Percentiles rank a stretch among this genome's conserved stretches.
phyloP scores from a whole-genome alignment of 345 rosid species.

The Cardamine resedifolia region DNA sequence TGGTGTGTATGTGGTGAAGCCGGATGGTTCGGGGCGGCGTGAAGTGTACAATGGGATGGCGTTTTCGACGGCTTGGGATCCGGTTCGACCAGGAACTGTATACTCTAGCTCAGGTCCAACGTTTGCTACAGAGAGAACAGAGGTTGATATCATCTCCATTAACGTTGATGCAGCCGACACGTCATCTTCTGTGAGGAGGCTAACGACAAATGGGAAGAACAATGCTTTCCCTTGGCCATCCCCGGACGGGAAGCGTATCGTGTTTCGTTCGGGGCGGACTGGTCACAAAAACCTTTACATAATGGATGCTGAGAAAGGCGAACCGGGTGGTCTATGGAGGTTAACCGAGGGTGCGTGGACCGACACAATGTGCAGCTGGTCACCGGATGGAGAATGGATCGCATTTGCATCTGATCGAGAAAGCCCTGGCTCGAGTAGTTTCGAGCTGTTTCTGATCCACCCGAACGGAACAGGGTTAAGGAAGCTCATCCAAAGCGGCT shows the following conservation, averaged over 20 bases:
- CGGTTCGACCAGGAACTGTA: slow-evolving; percentile 56
- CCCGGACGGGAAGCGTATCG: slow-evolving; percentile 76
- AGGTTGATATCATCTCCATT: slow-evolving; percentile 71
- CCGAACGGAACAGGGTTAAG: slow-evolving; percentile 77
- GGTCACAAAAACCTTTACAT: slow-evolving; percentile 82
- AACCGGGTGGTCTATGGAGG: slow-evolving; percentile 48
- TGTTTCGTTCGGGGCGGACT: slow-evolving; percentile 73
- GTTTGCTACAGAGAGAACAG: slow-evolving; percentile 61
- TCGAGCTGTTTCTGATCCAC: slow-evolving; percentile 56
- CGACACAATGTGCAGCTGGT: slow-evolving; percentile 86
- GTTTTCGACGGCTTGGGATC: slow-evolving; percentile 80
- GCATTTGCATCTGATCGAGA: slow-evolving; percentile 80
- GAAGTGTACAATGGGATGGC: slow-evolving; percentile 52
- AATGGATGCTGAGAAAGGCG: slow-evolving; percentile 76
- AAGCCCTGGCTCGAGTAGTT: slow-evolving; percentile 72
- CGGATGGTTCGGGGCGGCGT: slow-evolving; percentile 66
- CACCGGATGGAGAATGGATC: slow-evolving; percentile 75
- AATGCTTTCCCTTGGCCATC: slow-evolving; percentile 88
- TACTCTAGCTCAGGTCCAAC: slow-evolving; percentile 76
- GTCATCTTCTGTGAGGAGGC: slow-evolving; percentile 39
- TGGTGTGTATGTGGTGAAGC: slow-evolving; percentile 76
- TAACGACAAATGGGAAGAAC: slow-evolving; percentile 70
- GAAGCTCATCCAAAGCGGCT: slow-evolving; percentile 66
- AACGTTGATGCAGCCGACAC: slow-evolving; percentile 45
- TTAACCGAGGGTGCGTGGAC: slow-evolving; percentile 82